These are phyloP conservation scores for Aspergillus sp. DNA, from an alignment of 2,329 filamentous ascomycete species.

Conservation along the genomic window DNA sequence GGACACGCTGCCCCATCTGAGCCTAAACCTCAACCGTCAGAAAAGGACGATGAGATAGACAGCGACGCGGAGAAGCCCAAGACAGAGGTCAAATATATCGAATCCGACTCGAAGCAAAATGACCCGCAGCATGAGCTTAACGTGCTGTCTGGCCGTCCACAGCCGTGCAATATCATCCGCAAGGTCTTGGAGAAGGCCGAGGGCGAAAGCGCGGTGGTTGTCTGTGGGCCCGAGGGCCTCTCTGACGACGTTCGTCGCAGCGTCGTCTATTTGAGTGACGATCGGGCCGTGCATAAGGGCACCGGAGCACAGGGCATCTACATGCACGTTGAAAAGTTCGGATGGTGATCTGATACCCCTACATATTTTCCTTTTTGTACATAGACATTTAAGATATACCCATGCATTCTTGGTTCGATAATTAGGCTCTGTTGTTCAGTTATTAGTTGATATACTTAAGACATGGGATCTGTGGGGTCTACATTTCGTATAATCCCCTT, in stretches of 20 bases:
- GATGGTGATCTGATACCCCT: slow-evolving; percentile 30
- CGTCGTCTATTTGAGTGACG: slow-evolving; percentile 60
- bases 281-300: slow-evolving; percentile 66
- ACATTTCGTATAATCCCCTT: too few species aligned
- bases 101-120: slow-evolving; percentile 8
- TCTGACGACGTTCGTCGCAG: slow-evolving; percentile 55
- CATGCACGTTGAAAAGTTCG: slow-evolving; percentile 60
- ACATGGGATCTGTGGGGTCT: too few species aligned
- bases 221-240: slow-evolving; percentile 59
- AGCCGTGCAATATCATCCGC: slow-evolving; percentile 52
- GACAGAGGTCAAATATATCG: not conserved
- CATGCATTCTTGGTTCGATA: not conserved
- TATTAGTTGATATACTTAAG: too few species aligned
- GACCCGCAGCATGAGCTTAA: slow-evolving; percentile 7
- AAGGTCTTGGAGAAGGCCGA: slow-evolving; percentile 57
- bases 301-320: slow-evolving; percentile 65
- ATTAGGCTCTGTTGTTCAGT: too few species aligned
- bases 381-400: not conserved
- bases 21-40: not conserved
- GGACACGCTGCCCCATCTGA: slow-evolving; percentile 19
- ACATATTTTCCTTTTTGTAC: not conserved
- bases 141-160: slow-evolving; percentile 53
- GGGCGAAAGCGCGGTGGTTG: slow-evolving; percentile 63
- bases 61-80: not conserved
- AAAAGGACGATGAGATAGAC: not conserved